Evolutionary conservation across 495 filamentous ascomycete species (phyloP).

Genomic region (Penicillium waksmanii): DNA sequence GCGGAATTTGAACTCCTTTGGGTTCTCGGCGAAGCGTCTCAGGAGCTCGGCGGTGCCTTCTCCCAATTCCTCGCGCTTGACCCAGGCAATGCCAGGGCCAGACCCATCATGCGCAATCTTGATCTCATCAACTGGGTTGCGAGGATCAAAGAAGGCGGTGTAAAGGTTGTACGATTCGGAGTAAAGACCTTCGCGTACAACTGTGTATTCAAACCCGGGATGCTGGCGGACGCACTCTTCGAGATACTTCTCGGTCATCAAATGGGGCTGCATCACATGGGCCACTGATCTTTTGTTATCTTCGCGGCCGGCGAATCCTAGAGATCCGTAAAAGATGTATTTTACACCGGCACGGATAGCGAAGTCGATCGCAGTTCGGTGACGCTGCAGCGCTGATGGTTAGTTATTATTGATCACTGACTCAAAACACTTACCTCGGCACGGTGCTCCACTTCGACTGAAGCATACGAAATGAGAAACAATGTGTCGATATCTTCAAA

Average conservation of each 20-base stretch:
- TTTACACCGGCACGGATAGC: conserved; percentile 55
- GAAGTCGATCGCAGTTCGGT: conserved; percentile 55
- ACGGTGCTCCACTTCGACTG: conserved; percentile 30
- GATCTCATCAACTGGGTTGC: conserved; percentile 29
- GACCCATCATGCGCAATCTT: conserved; percentile 47
- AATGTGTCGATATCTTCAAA: conserved; percentile 32
- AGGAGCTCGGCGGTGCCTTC: conserved; percentile 47
- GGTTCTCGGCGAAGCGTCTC: conserved; percentile 24
- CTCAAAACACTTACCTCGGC: conserved; percentile 21
- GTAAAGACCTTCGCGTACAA: conserved; percentile 64
- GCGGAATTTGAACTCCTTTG: conserved; percentile 24
- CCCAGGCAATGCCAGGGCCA: conserved; percentile 46
- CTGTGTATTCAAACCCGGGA: conserved; percentile 43
- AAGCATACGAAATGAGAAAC: conserved; percentile 39
- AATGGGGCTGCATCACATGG: conserved; percentile 64
- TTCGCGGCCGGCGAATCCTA: conserved; percentile 50
- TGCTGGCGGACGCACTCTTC: conserved; percentile 16
- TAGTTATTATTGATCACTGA: not conserved
- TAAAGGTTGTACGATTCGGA: conserved; percentile 65
- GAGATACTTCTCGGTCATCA: conserved; percentile 61
- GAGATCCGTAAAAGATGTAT: conserved; percentile 63
- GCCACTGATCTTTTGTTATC: conserved; percentile 43
- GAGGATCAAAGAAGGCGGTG: conserved; percentile 56
- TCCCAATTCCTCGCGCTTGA: conserved; percentile 49
- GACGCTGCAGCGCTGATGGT: conserved; percentile 24